Evolutionary conservation across 1,284 basidiomycete genomes (phyloP).

Genomic region (Ceratobasidium sp.): DNA sequence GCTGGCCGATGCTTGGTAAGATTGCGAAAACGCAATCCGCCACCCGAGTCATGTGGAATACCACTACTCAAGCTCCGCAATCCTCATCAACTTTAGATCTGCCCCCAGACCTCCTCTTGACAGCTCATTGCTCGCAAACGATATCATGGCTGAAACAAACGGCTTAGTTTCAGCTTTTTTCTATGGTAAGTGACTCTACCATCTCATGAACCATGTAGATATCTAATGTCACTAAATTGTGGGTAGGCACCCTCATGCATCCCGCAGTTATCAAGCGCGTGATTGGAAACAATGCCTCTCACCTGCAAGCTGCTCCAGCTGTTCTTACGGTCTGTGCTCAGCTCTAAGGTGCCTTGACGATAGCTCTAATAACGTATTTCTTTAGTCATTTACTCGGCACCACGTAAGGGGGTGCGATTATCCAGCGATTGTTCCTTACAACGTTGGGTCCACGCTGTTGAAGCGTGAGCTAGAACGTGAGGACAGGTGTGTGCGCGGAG

Average conservation of each 20-base stretch:
- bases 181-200: constrained; percentile 8
- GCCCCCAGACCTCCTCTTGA: background rate
- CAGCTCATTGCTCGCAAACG: background rate
- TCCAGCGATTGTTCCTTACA: constrained; percentile 75
- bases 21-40: background rate
- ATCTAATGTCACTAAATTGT: too few species aligned
- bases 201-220: background rate
- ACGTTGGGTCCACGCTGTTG: constrained; percentile 57
- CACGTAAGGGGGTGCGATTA: constrained; percentile 73
- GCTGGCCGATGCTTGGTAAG: too few species aligned
- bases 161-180: constrained; percentile 28
- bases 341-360: constrained; percentile 49
- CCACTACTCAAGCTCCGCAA: background rate
- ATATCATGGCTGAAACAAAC: background rate
- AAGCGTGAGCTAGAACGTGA: constrained; percentile 59
- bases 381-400: constrained; percentile 80
- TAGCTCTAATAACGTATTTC: constrained; percentile 28
- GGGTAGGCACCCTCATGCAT: constrained; percentile 75
- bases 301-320: constrained; percentile 68
- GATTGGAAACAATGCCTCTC: constrained; percentile 65
- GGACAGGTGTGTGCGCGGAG: constrained; percentile 72
- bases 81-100: background rate
- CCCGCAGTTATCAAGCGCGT: constrained; percentile 74
- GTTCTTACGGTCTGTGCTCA: constrained; percentile 59
- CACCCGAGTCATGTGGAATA: background rate